Conservation (phyloP, 2,329 filamentous ascomycete species). For the Aspergillus sp. region DNA sequence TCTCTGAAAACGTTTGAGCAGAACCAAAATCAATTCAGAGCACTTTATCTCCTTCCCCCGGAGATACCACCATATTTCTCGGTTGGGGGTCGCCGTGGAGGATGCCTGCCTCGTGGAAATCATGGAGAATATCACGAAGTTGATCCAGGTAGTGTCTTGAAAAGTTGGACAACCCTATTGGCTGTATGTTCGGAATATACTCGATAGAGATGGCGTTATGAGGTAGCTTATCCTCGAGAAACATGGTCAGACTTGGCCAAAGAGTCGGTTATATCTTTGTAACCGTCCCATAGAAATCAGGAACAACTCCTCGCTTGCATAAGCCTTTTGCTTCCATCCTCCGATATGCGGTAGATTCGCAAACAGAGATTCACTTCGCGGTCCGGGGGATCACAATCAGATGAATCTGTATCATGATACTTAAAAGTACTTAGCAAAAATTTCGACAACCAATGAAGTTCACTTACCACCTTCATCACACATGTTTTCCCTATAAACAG, state of each 20-base stretch:
- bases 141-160: slow-evolving; percentile 4
- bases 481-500: slow-evolving; percentile 2
- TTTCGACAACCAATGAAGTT: neutral
- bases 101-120: neutral
- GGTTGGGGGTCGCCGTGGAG: slow-evolving; percentile 11
- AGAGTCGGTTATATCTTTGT: slow-evolving; percentile 5
- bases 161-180: slow-evolving; percentile 8
- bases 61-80: slow-evolving; percentile 12
- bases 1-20: slow-evolving; percentile 10
- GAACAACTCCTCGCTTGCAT: slow-evolving; percentile 7
- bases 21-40: slow-evolving; percentile 15
- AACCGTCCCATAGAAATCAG: slow-evolving; percentile 11
- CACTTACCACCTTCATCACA: slow-evolving; percentile 12
- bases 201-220: slow-evolving; percentile 12
- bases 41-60: slow-evolving; percentile 4
- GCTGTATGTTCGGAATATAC: slow-evolving; percentile 9
- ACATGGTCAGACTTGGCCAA: slow-evolving; percentile 8
- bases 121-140: slow-evolving; percentile 10
- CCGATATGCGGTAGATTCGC: slow-evolving; percentile 10
- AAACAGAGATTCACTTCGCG: slow-evolving; percentile 10
- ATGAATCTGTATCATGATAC: slow-evolving; percentile 7
- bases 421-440: neutral
- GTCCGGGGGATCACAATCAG: slow-evolving; percentile 3
- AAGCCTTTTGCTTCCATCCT: slow-evolving; percentile 10
- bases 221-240: slow-evolving; percentile 8